Base-by-base conservation (phyloP, 2,329 filamentous ascomycete species). In the Talaromyces sp. region DNA sequence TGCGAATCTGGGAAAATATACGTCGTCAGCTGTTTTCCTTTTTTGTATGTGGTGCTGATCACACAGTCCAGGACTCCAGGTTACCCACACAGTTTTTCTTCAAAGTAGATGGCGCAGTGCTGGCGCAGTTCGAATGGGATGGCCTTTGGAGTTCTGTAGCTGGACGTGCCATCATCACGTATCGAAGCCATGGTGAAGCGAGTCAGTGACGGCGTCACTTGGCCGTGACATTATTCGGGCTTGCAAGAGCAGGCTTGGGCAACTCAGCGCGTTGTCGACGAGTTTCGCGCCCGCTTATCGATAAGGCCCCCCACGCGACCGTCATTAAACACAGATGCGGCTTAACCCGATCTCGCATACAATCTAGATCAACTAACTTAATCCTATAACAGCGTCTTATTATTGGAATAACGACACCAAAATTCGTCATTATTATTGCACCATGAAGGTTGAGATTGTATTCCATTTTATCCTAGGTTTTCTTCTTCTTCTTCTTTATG, bases 41-140 rank as follows among this genome's bases (percentile, higher is more conserved):
- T 61, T 54, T 47, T 58, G 51, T 34, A 52, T 55, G 10, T 30
- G 23, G 47, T 52, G 18, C 12, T 52, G 18, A 14, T 30, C 47
- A 51, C 40, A 44, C 44, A 61, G 61, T 59, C n/a, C 44, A 47
- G n/a, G n/a, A n/a, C n/a, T n/a, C n/a, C n/a, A 8, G 63, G 64
- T 28, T 60, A 73, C 81, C 61, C 78, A 88, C 87, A 89, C 31
- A 92, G 83, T 61, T 86, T 82, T 74, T 94, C 90, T 73, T 94
- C 90, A 0, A 94, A 79, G 70, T 89, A 90, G 52, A 91, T 89
- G 61, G 86, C 84, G 66, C 85, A 86, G 68, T 91, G 87, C 62
- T 86, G 80, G 60, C 82, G 84, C 18, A 93, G 75, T 68, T 89
- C 86, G 62, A 82, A 85, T 1, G 87, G 85, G 12, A 92, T 75